Conservation (phyloP, 345 rosid genomes). For the Syzygium oleosum region DNA sequence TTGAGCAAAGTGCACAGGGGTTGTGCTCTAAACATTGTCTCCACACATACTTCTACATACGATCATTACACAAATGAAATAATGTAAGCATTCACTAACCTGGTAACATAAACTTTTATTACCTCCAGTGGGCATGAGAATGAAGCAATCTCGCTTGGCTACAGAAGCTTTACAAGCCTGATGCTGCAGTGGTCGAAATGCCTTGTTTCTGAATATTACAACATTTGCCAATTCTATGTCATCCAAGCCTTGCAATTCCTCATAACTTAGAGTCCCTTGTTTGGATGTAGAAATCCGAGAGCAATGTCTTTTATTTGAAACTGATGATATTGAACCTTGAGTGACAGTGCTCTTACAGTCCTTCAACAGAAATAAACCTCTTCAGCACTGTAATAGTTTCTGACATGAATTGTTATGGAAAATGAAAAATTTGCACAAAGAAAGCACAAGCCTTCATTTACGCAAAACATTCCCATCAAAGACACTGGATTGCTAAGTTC, state of each 20-base stretch:
- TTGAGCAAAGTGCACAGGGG: not conserved
- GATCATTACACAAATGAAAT: not conserved
- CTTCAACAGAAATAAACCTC: not conserved
- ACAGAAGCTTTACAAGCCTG: conserved; percentile 68
- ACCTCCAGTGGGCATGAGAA: conserved; percentile 89
- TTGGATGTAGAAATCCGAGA: conserved; percentile 11
- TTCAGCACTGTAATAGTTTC: not conserved
- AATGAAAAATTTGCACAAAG: not conserved
- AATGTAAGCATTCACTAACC: conserved; percentile 29
- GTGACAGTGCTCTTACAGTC: too few species aligned
- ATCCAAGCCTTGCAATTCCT: conserved; percentile 66
- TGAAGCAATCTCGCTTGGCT: conserved; percentile 63
- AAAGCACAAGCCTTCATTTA: not conserved
- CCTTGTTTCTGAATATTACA: conserved; percentile 69
- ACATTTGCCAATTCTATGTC: conserved; percentile 72
- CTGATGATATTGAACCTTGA: not conserved
- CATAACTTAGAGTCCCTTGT: conserved; percentile 41
- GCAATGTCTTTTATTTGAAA: conserved; percentile 21
- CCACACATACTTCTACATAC: not conserved
- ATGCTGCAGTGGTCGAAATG: conserved; percentile 71
- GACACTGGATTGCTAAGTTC: not conserved
- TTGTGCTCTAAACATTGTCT: not conserved
- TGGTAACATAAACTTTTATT: conserved; percentile 92
- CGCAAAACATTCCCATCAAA: not conserved
- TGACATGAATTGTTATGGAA: not conserved